Base-by-base conservation (phyloP, 305 asterid genomes). In the Fraxinus velutina region DNA sequence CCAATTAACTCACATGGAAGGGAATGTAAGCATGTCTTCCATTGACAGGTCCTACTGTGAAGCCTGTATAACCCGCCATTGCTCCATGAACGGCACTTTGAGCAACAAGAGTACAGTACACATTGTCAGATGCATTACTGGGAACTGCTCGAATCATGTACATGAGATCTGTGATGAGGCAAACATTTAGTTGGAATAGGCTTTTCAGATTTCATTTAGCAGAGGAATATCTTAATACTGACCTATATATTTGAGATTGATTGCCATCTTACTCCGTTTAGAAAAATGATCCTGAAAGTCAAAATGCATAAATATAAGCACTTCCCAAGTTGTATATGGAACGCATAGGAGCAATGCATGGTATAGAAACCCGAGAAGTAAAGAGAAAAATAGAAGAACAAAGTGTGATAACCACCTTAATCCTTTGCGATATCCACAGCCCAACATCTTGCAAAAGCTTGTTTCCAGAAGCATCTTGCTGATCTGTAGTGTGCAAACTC, bases 11-110 rank as follows among this genome's bases (percentile, higher is more conserved):
- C 81, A 94, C 98, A 71, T 91, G 52, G 82, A 92, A 91, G 19
- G 98, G 97, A 82, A 94, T 94, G 86, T 94, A 94, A 81, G 94
- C 85, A 27, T 90, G 87, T 68, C 92, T 88, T 3, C 91, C 87
- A 32, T 94, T 91, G 21, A 94, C 97, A n/a, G 90, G 92, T 79
- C 97, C 98, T 4, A 84, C 90, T 0, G 92, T 91, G 86, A 89
- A 93, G 15, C 97, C 97, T 0, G 98, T 94, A 84, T 89, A 94
- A 37, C 98, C 98, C 0, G 97, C 98, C 98, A 94, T 94, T 1
- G 98, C 97, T 86, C 98, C 97, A 79, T 94, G 98, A 17, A 92
- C 93, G 2, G 94, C 95, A 71, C 92, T 94, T 82, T 94, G 97
- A 60, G 98, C 98, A 68, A 94, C 94, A 78, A 94, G 97, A 1